These are phyloP conservation scores for Annulohypoxylon moriforme DNA, from an alignment of 495 filamentous ascomycete species.

Conservation along the genomic window DNA sequence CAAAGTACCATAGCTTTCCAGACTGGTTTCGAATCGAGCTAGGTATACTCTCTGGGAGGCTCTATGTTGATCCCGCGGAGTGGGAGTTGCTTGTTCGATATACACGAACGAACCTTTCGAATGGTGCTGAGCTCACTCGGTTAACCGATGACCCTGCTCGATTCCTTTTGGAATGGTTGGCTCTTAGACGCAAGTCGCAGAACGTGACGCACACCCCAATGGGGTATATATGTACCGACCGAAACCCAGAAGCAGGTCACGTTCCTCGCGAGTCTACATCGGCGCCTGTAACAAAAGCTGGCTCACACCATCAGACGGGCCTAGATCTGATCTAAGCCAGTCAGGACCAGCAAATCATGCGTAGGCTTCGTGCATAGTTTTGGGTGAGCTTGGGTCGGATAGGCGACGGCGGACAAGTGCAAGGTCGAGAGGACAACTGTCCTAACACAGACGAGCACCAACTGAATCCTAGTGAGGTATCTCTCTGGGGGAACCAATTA, in stretches of 20 bases:
- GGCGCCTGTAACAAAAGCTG: too few relatives aligned
- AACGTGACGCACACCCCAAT: slow-evolving; percentile 66
- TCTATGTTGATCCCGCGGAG: slow-evolving; percentile 64
- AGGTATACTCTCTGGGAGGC: slow-evolving; percentile 65
- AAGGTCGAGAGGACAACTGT: too few relatives aligned
- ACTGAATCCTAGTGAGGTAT: too few relatives aligned
- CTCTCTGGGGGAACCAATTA: too few relatives aligned
- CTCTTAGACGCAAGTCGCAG: slow-evolving; percentile 61
- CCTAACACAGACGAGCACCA: too few relatives aligned
- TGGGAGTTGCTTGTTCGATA: slow-evolving; percentile 21
- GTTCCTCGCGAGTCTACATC: slow-evolving; percentile 48
- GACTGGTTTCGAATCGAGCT: slow-evolving; percentile 63
- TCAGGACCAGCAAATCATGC: too few relatives aligned
- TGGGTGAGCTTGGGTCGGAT: too few relatives aligned
- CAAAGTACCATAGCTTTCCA: slow-evolving; percentile 50
- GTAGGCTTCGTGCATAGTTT: too few relatives aligned
- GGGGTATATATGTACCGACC: slow-evolving; percentile 63
- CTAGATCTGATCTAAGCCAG: too few relatives aligned
- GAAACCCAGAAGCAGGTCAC: slow-evolving; percentile 49
- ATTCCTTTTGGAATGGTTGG: slow-evolving; percentile 65
- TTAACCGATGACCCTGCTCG: slow-evolving; percentile 48
- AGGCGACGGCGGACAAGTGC: too few relatives aligned
- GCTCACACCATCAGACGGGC: too few relatives aligned
- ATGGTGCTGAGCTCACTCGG: neutral
- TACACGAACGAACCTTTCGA: slow-evolving; percentile 5